Base-by-base conservation (phyloP, 1,284 basidiomycete species). In the Tremellales sp. region DNA sequence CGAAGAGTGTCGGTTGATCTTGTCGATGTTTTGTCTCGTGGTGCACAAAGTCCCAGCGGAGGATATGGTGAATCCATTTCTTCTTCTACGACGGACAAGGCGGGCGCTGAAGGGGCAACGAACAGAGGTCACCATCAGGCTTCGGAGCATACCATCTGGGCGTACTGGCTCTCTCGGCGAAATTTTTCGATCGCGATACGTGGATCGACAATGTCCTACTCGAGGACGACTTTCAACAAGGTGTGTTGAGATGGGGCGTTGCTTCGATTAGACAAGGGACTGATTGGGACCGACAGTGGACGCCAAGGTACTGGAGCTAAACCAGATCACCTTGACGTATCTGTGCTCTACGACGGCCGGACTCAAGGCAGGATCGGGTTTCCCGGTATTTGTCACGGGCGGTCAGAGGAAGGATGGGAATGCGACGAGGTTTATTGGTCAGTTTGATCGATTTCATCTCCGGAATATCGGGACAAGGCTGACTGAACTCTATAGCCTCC, bases 91-190 rank as follows among this genome's bases (percentile, higher is more conserved):
- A 38, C 39, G n/a, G n/a, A n/a, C n/a, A n/a, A 37, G 40, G 41
- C 41, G 5, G 34, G 47, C 19, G 47, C 14, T 33, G 12, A 24
- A 24, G 13, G 1, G n/a, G n/a, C 43, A 21, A 24, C 39, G 77
- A 27, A 77, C 81, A 57, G 77, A 79, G 45, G 79, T 82, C 66
- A 1, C 59, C 65, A 2, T 80, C 83, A 3, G 83, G 85, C 4
- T 91, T 89, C 63, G 89, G 90, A 3, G 80, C 82, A 0, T 79
- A 94, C 50, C 92, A 97, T 65, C 77, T 81, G 3, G 84, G 89
- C 0, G 81, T 94, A 16, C 76, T 94, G 12, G 78, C 79, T 8
- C 75, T 95, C 1, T 84, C 88, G 0, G 83, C 90, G 18, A 78
- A 80, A 54, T 85, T 81, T 60, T 78, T 95, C n/a, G 81, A 82